Evolutionary conservation across 2,329 filamentous ascomycete genomes (phyloP).

Genomic region (Dothistroma pini): DNA sequence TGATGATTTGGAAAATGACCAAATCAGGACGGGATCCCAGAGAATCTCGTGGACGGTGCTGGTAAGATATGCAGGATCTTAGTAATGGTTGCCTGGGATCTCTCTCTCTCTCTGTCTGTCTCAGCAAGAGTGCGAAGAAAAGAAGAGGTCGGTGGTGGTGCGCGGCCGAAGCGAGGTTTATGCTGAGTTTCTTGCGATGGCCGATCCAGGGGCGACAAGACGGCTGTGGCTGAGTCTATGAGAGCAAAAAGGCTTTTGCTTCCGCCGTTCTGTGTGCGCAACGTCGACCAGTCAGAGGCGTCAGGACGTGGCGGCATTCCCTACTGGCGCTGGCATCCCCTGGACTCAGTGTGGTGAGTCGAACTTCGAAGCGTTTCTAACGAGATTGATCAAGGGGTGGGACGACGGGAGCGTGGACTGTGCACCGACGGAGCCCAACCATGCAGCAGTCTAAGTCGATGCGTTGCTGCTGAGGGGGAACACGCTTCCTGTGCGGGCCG

Average conservation of each 20-base stretch:
- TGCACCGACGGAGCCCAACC: not conserved
- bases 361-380: not conserved
- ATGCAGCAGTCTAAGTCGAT: no score
- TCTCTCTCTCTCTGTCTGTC: no score
- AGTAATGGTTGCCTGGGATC: constrained; percentile 8
- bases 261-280: not conserved
- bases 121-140: constrained; percentile 3
- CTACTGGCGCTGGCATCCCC: not conserved
- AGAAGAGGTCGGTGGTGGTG: not conserved
- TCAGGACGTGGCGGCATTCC: not conserved
- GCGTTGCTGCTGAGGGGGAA: not conserved
- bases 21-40: constrained; percentile 17
- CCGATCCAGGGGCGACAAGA: not conserved
- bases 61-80: not conserved
- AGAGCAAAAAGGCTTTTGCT: not conserved
- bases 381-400: not conserved
- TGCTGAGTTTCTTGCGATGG: not conserved
- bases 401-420: not conserved
- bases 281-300: not conserved
- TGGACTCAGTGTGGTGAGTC: not conserved
- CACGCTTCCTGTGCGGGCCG: no score
- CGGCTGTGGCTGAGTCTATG: not conserved
- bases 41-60: constrained; percentile 17
- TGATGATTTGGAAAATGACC: constrained; percentile 9
- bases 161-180: not conserved